phyloP scores from a whole-genome alignment of 2,329 filamentous ascomycete species.

The Thelonectria discophora region DNA sequence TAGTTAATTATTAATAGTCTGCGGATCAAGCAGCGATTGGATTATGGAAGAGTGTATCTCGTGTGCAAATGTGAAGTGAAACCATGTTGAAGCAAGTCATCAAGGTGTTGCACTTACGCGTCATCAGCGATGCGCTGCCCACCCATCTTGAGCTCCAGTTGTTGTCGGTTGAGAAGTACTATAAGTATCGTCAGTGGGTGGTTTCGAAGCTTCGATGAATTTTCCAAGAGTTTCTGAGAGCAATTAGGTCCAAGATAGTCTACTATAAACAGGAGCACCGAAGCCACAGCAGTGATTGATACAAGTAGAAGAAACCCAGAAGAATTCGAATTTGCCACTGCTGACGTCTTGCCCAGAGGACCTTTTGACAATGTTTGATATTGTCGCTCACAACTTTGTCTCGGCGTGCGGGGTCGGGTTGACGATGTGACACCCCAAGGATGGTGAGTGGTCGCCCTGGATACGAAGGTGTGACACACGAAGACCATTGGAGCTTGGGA shows the following conservation, averaged over 20 bases:
- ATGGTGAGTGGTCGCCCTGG: constrained; percentile 1
- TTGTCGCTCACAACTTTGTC: constrained; percentile 7
- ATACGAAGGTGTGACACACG: constrained; percentile 11
- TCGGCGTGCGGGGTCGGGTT: constrained; percentile 12
- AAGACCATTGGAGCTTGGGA: no score
- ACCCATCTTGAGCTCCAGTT: not conserved
- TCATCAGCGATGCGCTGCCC: not conserved
- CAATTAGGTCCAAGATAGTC: no score
- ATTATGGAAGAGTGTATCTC: constrained; percentile 3
- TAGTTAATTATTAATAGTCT: constrained; percentile 27
- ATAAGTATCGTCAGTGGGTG: not conserved
- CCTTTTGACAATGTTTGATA: not conserved
- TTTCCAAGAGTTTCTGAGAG: not conserved
- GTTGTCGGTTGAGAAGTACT: not conserved
- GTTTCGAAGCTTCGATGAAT: no score
- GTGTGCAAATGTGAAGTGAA: not conserved
- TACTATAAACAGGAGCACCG: not conserved
- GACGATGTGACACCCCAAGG: constrained; percentile 7
- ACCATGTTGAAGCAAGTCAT: not conserved
- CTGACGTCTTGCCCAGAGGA: not conserved
- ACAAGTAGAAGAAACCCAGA: not conserved
- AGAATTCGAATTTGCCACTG: not conserved
- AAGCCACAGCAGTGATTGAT: no score
- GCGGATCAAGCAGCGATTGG: constrained; percentile 19
- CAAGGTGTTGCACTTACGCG: not conserved